Evolutionary conservation across 2,329 filamentous ascomycete genomes (phyloP), one percentile per base, ranked within the genome.

Genomic region (Onygenales sp.): DNA sequence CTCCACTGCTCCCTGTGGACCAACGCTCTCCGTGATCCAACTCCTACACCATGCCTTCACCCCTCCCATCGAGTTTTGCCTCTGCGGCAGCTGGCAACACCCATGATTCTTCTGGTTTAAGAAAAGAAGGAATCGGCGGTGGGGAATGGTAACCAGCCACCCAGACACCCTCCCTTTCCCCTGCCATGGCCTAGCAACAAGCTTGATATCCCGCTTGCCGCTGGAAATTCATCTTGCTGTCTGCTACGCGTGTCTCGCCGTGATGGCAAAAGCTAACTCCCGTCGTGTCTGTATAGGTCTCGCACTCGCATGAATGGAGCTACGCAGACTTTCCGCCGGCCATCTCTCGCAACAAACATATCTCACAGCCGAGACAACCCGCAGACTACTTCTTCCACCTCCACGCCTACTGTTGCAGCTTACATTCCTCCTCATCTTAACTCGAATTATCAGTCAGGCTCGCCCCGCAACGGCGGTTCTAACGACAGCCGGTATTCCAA

Each of bases 1-100:
- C 14, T 4, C 46, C 14, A 31, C 39, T 39, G 13, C 35, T 49
- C 46, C 27, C 35, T 49, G 46, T 49, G 17, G 46, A 49, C 39
- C 27, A 49, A 13, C 9, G 39, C 31, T 39, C 39, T 36, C 31
- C 14, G n/a, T 10, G 39, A 32, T 14, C 14, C n/a, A 39, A 14
- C 39, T 47, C 50, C 6, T 50, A 17, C 63, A 72, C 61, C 64
- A 80, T 89, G 86, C 81, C 85, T 75, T 82, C 84, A 69, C 84
- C 86, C 75, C 80, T 89, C 71, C 84, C 86, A 64, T 89, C 87
- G 63, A 90, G 85, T 78, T 91, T 91, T 74, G 87, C 87, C 69
- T 89, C 87, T 67, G 87, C 87, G 64, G 87, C 87, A 62, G 86
- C 87, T 69, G 86, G 86, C 71, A 86, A 88, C 71, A 84, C 79